Base-by-base conservation (phyloP, 2,329 filamentous ascomycete genomes). In the Daldinia sp. region DNA sequence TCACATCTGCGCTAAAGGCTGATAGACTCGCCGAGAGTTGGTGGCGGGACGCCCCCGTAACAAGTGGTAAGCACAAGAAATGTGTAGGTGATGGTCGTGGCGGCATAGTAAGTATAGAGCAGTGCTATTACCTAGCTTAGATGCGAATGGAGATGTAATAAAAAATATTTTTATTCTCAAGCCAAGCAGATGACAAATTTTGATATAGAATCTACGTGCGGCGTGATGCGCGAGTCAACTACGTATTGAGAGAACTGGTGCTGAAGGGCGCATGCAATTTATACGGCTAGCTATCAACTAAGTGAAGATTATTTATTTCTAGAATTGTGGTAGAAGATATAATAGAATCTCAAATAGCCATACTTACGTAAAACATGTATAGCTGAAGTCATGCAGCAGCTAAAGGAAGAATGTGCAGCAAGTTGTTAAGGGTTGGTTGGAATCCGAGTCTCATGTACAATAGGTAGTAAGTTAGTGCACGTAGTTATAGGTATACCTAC, bases 41-140 rank as follows among this genome's bases (percentile, higher is more conserved):
- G 0, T 87, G 83, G 13, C 88, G 84, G 1, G 90, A 92, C 6
- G 79, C 58, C 0, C 82, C 62, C 2, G 87, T 92, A 55, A 91
- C 83, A 6, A 98, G 86, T 1, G 94, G 91, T 58, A 95, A 82
- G 78, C 90, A 93, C 53, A 94, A 82, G 76, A 94, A 94, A 79
- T 94, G 92, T 3, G 92, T 94, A 26, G 89, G 84, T 10, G 81
- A 79, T 2, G 78, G 71, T 30, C 73, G 71, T 28, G 78, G 75
- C 62, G 82, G 77, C 81, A 82, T 83, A 41, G 41, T 66, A 62
- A 57, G 57, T 55, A 64, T 23, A 30, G 12, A 13, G 10, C 46
- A 13, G 53, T 39, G 35, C 48, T 39, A 50, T 6, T 5, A 23
- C 1, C 20, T 5, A 23, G 20, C 20, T 28, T 20, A 42, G 9